Base-by-base conservation (phyloP, 1,284 basidiomycete genomes). In the Pseudozyma pruni region DNA sequence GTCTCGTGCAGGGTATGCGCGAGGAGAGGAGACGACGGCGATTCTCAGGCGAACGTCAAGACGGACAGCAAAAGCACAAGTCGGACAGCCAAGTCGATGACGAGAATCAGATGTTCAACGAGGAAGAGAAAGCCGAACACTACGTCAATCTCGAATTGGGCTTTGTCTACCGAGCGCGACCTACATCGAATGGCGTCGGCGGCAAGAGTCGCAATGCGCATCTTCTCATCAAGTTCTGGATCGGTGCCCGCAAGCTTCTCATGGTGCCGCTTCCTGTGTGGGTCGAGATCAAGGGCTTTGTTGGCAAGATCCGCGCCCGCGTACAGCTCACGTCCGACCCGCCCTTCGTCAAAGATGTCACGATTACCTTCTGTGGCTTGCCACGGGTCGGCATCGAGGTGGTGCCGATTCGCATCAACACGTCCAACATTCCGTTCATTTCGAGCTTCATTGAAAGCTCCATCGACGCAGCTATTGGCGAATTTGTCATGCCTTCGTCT, bases 261-360 rank as follows among this genome's bases (percentile, higher is more conserved):
- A 61, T 58, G 37, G 17, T 75, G 1, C 74, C 74, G 1, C 37
- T 75, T n/a, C 72, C 74, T 5, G 74, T 75, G 17, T 74, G 62
- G 67, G 74, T 75, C 19, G 74, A 75, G 54, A 74, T 75, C 57
- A 57, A 61, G 19, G 71, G 74, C 20, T 55, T 75, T 23, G 74
- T 74, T 2, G 74, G 71, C 8, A 67, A 44, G 8, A 41, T 74
- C 1, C 42, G 74, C 3, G 49, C 56, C 6, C 49, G 74, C 16
- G 50, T 74, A 0, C 74, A 75, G 40, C 47, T 74, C 17, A 71
- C 62, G 2, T 68, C 74, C 9, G 74, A 75, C 22, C 67, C 74
- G 4, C 74, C 74, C 6, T 75, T 75, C 40, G 29, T 74, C 53
- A 72, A 72, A 23, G 63, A 71, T 22, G 59, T 75, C 41, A 75